Percentiles rank a stretch among this genome's conserved stretches.
These are phyloP conservation scores for Mucor indicus DNA, from an alignment of 371 early-diverging fungal genomes.

Conservation along the genomic window DNA sequence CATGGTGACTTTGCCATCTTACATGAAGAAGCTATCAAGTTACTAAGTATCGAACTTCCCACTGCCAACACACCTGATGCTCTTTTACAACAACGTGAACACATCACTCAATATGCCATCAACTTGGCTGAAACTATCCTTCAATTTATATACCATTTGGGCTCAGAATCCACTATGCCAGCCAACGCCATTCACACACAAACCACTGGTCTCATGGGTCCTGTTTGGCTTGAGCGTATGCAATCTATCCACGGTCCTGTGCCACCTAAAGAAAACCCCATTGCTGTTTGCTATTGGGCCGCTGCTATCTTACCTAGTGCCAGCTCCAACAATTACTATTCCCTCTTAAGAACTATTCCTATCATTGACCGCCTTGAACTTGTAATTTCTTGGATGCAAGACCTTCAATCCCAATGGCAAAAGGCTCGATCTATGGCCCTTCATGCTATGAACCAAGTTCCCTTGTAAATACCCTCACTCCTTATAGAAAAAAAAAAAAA, in stretches of 20 bases:
- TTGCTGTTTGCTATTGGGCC: conserved; percentile 26
- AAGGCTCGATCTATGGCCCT: conserved; percentile 20
- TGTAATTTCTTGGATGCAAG: conserved; percentile 20
- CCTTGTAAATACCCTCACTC: not conserved
- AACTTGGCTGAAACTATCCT: conserved; percentile 14
- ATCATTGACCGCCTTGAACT: conserved; percentile 19
- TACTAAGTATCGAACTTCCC: conserved; percentile 12
- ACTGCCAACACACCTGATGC: conserved; percentile 1
- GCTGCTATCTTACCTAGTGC: conserved; percentile 14
- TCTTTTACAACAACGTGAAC: not conserved
- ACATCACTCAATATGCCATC: conserved; percentile 1
- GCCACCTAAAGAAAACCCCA: conserved; percentile 12
- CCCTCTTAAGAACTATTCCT: conserved; percentile 13
- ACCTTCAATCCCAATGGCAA: conserved; percentile 22
- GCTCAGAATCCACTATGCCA: not conserved
- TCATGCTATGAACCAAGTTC: conserved; percentile 12
- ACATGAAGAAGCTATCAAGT: conserved; percentile 4
- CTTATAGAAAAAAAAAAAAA: too few species aligned
- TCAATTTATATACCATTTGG: conserved; percentile 14
- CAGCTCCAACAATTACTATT: conserved; percentile 5
- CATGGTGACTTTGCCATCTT: conserved; percentile 13
- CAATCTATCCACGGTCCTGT: conserved; percentile 15
- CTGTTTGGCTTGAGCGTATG: conserved; percentile 23
- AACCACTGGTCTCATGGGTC: conserved; percentile 22
- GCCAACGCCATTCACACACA: conserved; percentile 10